These are phyloP conservation scores for Myriosclerotinia scirpicola DNA, from an alignment of 2,329 filamentous ascomycete genomes.

Conservation along the genomic window DNA sequence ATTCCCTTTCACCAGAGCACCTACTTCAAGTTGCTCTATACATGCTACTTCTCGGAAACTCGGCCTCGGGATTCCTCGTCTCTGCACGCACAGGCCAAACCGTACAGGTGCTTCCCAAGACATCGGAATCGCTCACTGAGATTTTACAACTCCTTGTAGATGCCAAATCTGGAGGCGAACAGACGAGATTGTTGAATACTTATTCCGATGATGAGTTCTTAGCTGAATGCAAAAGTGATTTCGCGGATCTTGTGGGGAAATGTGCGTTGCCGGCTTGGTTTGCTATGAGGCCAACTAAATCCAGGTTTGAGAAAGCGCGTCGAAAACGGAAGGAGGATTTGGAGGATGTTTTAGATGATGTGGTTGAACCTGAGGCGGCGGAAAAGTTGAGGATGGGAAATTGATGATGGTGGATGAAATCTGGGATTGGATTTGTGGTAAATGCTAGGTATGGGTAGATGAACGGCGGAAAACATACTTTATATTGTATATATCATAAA, in stretches of 20 bases:
- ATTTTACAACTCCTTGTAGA: constrained; percentile 16
- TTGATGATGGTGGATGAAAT: not conserved
- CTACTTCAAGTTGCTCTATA: constrained; percentile 16
- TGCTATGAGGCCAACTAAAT: constrained; percentile 9
- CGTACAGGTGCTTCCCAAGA: constrained; percentile 13
- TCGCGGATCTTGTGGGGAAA: constrained; percentile 11
- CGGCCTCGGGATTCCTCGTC: constrained; percentile 5
- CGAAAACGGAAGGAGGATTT: not conserved
- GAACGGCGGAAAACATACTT: no score
- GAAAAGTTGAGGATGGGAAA: not conserved
- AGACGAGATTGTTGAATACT: constrained; percentile 13
- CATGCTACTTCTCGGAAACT: constrained; percentile 4
- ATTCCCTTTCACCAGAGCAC: constrained; percentile 12
- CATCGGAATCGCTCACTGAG: not conserved
- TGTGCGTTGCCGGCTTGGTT: constrained; percentile 23
- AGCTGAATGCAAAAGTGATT: constrained; percentile 2
- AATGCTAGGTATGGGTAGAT: no score
- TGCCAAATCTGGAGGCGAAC: constrained; percentile 3
- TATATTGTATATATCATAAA: no score
- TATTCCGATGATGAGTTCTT: constrained; percentile 21
- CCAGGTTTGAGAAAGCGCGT: not conserved
- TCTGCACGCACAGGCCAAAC: constrained; percentile 20
- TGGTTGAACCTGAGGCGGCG: no score
- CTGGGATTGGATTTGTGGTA: not conserved
- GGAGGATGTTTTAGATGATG: no score